Percentiles rank a stretch among this genome's conserved stretches.
These are phyloP conservation scores for Lachnellula cervina DNA, from an alignment of 2,329 filamentous ascomycete genomes.

Conservation along the genomic window DNA sequence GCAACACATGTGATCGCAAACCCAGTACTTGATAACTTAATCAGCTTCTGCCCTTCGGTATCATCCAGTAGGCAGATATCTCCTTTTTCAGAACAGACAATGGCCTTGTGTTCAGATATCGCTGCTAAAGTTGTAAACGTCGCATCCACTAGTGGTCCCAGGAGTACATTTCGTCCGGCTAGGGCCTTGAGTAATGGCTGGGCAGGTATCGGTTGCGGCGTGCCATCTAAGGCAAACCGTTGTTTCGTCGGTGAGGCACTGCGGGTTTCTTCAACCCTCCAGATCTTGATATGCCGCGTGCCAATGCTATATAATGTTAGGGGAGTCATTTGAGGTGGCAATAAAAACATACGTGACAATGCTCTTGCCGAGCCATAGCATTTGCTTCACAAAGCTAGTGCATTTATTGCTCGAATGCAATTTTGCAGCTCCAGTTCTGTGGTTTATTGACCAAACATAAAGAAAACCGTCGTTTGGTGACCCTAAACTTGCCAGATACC, in stretches of 20 bases:
- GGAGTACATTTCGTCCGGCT: slow-evolving; percentile 78
- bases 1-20: slow-evolving; percentile 48
- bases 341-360: slow-evolving; percentile 61
- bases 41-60: slow-evolving; percentile 65
- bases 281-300: slow-evolving; percentile 87
- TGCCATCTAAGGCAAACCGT: slow-evolving; percentile 46
- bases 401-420: slow-evolving; percentile 88
- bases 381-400: slow-evolving; percentile 77
- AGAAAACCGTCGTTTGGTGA: slow-evolving; percentile 89
- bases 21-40: slow-evolving; percentile 58
- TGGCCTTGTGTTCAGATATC: slow-evolving; percentile 67
- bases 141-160: slow-evolving; percentile 75
- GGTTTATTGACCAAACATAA: slow-evolving; percentile 82
- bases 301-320: slow-evolving; percentile 51
- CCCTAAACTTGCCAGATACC: slow-evolving; percentile 82
- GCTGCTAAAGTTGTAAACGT: slow-evolving; percentile 75
- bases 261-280: slow-evolving; percentile 70
- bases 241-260: slow-evolving; percentile 59
- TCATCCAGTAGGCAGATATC: slow-evolving; percentile 85
- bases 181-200: slow-evolving; percentile 61
- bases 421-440: slow-evolving; percentile 73
- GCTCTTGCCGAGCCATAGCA: slow-evolving; percentile 83
- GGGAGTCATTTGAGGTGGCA: not conserved
- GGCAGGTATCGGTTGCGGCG: slow-evolving; percentile 30
- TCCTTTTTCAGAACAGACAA: slow-evolving; percentile 83